Evolutionary conservation across 768 basidiomycete genomes (phyloP).

Genomic region (Pulveroboletus sp.): DNA sequence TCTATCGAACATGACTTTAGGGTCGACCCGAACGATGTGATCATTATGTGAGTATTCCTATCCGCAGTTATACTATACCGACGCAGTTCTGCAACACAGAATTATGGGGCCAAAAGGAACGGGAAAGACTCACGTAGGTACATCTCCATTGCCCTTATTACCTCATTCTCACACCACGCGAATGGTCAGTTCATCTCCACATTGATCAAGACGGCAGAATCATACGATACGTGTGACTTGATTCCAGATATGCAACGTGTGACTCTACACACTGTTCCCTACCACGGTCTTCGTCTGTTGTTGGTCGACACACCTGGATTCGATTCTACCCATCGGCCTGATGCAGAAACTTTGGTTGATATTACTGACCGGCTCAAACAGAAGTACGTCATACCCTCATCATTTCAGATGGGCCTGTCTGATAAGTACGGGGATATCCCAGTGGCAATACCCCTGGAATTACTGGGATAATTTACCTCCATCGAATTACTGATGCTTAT

Average conservation of each 20-base stretch:
- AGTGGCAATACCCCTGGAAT: constrained; percentile 3
- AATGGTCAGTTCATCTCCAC: no score
- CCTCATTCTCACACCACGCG: no score
- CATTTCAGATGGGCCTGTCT: neutral
- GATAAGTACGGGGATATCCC: neutral
- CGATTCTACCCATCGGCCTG: constrained; percentile 15
- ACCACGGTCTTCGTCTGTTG: neutral
- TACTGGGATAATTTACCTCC: neutral
- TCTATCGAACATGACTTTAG: no score
- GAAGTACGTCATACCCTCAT: constrained; percentile 5
- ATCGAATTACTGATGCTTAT: constrained; percentile 12
- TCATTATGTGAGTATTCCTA: no score
- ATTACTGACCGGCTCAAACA: constrained; percentile 15
- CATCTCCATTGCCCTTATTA: no score
- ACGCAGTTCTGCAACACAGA: no score
- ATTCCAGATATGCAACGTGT: constrained; percentile 2
- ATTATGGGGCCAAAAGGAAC: no score
- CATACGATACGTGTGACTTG: no score
- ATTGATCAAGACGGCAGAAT: no score
- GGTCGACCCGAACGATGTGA: no score
- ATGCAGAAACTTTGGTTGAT: constrained; percentile 4
- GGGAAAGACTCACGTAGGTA: no score
- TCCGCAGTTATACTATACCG: no score
- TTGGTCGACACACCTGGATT: constrained; percentile 19
- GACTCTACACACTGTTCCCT: neutral